Conservation (phyloP, 345 rosid species). For the Hirschfeldia incana region DNA sequence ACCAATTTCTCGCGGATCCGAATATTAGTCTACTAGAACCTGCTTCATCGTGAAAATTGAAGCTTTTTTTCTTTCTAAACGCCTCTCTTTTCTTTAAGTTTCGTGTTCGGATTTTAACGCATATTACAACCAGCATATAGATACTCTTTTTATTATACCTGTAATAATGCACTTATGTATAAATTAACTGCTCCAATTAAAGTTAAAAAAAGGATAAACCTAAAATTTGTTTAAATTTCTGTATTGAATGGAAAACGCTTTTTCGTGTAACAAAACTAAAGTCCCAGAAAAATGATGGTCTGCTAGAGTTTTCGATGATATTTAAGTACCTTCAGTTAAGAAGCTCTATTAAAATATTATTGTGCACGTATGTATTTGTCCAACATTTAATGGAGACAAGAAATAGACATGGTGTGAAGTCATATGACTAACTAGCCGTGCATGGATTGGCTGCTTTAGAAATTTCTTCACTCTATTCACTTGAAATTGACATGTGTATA, state of each 20-base stretch:
- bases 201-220: not conserved
- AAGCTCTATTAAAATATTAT: not conserved
- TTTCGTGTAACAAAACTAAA: not conserved
- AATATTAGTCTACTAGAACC: conserved; percentile 6
- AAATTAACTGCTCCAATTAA: not conserved
- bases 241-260: not conserved
- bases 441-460: conserved; percentile 30
- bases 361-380: not conserved
- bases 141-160: not conserved
- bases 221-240: not conserved
- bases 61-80: not conserved
- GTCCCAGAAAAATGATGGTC: not conserved
- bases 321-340: not conserved
- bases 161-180: not conserved
- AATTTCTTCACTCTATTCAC: conserved; percentile 31
- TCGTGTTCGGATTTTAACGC: not conserved
- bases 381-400: conserved; percentile 19
- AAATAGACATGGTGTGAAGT: conserved; percentile 21
- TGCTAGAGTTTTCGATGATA: not conserved
- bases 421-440: conserved; percentile 25
- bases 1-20: not conserved
- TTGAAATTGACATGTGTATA: conserved; percentile 30
- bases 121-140: not conserved
- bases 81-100: not conserved
- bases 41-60: not conserved